Evolutionary conservation across 257 asterid genomes (phyloP).

Genomic region (Nicotiana noctiflora): DNA sequence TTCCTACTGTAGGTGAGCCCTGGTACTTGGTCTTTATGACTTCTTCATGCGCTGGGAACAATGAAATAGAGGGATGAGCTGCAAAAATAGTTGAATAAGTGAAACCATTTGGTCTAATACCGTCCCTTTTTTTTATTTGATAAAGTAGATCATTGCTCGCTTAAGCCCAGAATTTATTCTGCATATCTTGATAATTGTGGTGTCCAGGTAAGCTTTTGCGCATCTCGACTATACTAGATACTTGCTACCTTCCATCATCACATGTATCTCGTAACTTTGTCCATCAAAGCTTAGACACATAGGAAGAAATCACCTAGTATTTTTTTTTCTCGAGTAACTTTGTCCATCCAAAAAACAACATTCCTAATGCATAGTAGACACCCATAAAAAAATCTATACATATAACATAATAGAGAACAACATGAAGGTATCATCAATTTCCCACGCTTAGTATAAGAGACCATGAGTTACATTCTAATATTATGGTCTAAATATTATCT

Average conservation of each 20-base stretch:
- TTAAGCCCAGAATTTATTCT: too few relatives aligned
- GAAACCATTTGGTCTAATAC: constrained; percentile 13
- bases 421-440: constrained; percentile 61
- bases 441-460: constrained; percentile 55
- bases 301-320: too few relatives aligned
- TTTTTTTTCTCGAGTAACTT: too few relatives aligned
- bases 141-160: too few relatives aligned
- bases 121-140: too few relatives aligned
- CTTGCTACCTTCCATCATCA: too few relatives aligned
- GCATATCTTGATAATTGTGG: too few relatives aligned
- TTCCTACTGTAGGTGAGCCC: constrained; percentile 55
- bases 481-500: constrained; percentile 44
- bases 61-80: constrained; percentile 41
- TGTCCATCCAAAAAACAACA: too few relatives aligned
- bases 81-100: constrained; percentile 66
- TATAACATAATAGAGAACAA: constrained; percentile 28
- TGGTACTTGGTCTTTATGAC: constrained; percentile 62
- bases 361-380: constrained; percentile 14
- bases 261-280: too few relatives aligned
- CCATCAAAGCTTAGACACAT: too few relatives aligned
- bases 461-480: constrained; percentile 51
- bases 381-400: constrained; percentile 5
- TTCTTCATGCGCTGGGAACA: constrained; percentile 62
- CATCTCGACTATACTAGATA: too few relatives aligned
- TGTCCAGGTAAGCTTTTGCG: too few relatives aligned